Evolutionary conservation across 164 flowering plant species (phyloP).

Genomic region (Nymphaea colorata): DNA sequence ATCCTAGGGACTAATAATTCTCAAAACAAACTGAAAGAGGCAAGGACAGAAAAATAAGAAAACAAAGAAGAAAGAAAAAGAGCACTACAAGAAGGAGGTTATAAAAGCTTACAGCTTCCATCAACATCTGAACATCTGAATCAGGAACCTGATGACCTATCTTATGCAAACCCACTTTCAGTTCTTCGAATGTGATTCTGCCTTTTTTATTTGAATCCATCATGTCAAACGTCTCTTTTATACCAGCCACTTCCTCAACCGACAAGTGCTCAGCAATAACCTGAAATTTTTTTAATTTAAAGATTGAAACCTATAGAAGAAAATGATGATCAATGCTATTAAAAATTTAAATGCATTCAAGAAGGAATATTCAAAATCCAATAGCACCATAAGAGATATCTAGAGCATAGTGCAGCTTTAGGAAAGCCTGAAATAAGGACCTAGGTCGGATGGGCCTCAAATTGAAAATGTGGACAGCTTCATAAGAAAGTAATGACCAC

Average conservation of each 20-base stretch:
- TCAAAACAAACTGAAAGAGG: no score
- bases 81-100: no score
- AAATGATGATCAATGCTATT: not conserved
- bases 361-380: slow-evolving; percentile 1
- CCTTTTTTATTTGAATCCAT: slow-evolving; percentile 69
- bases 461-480: no score
- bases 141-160: slow-evolving; percentile 73
- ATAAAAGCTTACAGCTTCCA: slow-evolving; percentile 65
- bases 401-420: no score
- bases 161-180: slow-evolving; percentile 53
- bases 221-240: slow-evolving; percentile 70
- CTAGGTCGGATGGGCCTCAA: no score
- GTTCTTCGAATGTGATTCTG: slow-evolving; percentile 54
- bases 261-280: slow-evolving; percentile 89
- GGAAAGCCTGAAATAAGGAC: no score
- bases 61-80: no score
- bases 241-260: slow-evolving; percentile 81
- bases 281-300: slow-evolving; percentile 16
- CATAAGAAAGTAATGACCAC: no score
- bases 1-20: no score
- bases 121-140: slow-evolving; percentile 59
- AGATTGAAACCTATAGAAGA: not conserved
- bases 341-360: not conserved
- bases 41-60: no score
- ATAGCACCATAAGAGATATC: no score